These are phyloP conservation scores for Trichoderma koningii DNA, from an alignment of 2,329 filamentous ascomycete genomes.

Conservation along the genomic window DNA sequence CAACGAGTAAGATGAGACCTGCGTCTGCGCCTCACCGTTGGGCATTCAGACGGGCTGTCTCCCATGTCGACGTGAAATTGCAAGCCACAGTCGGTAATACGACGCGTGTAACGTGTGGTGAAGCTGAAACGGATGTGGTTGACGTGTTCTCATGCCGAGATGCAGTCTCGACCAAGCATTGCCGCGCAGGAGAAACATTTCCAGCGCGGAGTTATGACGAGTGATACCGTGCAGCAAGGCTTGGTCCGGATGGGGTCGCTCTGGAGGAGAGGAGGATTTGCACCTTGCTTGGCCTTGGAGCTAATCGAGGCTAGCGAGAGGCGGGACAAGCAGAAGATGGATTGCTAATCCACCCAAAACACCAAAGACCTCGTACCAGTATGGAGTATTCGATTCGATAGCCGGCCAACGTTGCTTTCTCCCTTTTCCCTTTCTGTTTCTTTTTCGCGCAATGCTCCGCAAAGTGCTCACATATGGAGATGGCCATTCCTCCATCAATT, in stretches of 20 bases:
- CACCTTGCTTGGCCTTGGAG: neutral
- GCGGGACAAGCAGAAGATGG: neutral
- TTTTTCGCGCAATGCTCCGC: neutral
- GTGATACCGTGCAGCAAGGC: neutral
- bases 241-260: neutral
- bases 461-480: neutral
- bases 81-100: neutral
- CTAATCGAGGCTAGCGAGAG: neutral
- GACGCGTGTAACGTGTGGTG: neutral
- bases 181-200: no score
- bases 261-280: slow-evolving; percentile 22
- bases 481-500: neutral
- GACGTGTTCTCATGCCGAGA: slow-evolving; percentile 12
- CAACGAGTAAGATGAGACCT: slow-evolving; percentile 17
- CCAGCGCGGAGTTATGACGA: neutral
- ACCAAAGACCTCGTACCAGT: neutral
- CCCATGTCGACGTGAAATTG: slow-evolving; percentile 19
- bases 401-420: neutral
- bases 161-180: neutral
- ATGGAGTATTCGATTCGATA: neutral
- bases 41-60: slow-evolving; percentile 1
- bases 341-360: slow-evolving; percentile 16
- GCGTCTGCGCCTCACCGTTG: slow-evolving; percentile 15
- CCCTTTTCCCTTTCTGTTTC: neutral
- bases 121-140: slow-evolving; percentile 17